Conservation (phyloP, 2,329 filamentous ascomycete genomes). For the Metarhizium guizhouense region DNA sequence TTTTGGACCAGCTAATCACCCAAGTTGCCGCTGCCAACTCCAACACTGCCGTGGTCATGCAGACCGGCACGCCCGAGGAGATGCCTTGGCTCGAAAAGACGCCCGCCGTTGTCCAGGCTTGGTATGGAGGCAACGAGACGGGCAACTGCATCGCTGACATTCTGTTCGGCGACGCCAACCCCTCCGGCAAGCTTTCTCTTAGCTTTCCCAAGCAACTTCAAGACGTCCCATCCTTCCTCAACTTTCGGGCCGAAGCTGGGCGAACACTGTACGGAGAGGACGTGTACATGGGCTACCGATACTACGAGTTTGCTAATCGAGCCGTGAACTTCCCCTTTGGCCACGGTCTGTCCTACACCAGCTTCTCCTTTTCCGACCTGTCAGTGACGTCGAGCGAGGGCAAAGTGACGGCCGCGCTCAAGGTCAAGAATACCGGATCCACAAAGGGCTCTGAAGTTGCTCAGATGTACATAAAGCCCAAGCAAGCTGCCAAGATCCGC, state of each 20-base stretch:
- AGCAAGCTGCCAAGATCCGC: conserved; percentile 44
- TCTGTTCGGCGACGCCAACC: conserved; percentile 65
- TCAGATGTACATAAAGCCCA: conserved; percentile 46
- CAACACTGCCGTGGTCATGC: conserved; percentile 64
- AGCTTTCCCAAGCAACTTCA: conserved; percentile 60
- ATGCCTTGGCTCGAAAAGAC: conserved; percentile 59
- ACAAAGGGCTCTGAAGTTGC: conserved; percentile 44
- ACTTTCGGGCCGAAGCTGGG: conserved; percentile 62
- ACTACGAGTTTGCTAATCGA: conserved; percentile 63
- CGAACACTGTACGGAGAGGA: conserved; percentile 72
- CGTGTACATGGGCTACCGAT: conserved; percentile 72
- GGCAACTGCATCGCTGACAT: conserved; percentile 75
- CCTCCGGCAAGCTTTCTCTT: conserved; percentile 65
- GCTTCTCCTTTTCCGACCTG: conserved; percentile 49
- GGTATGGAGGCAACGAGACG: conserved; percentile 83
- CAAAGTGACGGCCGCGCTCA: conserved; percentile 38
- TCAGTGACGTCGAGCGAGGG: conserved; percentile 29
- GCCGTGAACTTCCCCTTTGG: conserved; percentile 68
- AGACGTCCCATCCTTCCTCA: conserved; percentile 69
- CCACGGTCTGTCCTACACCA: conserved; percentile 70
- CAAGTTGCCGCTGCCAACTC: conserved; percentile 58
- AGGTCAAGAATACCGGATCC: conserved; percentile 53
- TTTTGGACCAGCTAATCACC: conserved; percentile 60
- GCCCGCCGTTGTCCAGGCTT: conserved; percentile 60
- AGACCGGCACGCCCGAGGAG: conserved; percentile 65